These are phyloP conservation scores for Calonectria multiphialidica DNA, from an alignment of 2,329 filamentous ascomycete genomes.

Conservation along the genomic window DNA sequence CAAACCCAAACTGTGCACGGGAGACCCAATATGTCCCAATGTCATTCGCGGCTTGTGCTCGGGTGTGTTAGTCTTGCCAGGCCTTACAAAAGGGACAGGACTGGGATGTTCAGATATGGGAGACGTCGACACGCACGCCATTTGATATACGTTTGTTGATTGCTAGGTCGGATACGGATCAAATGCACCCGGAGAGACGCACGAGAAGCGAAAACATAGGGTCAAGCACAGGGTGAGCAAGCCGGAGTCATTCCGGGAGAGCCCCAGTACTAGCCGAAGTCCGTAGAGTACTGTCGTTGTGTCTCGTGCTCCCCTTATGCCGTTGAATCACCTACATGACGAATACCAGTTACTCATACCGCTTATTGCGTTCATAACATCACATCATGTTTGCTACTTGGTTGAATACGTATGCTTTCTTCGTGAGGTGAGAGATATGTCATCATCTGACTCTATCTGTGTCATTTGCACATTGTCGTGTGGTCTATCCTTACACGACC, in stretches of 20 bases:
- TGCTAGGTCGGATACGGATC: background rate
- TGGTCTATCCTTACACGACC: slow-evolving; percentile 35
- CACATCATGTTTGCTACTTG: background rate
- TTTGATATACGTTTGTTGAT: background rate
- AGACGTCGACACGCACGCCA: background rate
- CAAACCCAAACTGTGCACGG: background rate
- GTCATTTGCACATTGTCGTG: slow-evolving; percentile 22
- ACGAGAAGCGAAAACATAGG: background rate
- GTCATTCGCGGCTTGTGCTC: background rate
- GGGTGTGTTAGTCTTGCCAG: background rate
- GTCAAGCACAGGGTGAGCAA: background rate
- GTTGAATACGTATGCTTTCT: background rate
- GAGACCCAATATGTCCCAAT: background rate
- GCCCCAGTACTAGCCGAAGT: background rate
- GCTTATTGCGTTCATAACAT: background rate
- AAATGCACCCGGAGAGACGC: background rate
- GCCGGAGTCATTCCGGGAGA: background rate
- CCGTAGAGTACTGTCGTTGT: background rate
- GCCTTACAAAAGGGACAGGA: background rate
- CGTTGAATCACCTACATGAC: background rate
- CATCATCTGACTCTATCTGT: slow-evolving; percentile 18
- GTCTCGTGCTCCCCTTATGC: background rate
- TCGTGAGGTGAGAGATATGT: background rate
- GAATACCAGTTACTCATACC: background rate
- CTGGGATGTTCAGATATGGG: background rate